Evolutionary conservation across 805 yeast genomes (phyloP), one percentile per base, ranked within the genome.

Genomic region (Suhomyces sp.): DNA sequence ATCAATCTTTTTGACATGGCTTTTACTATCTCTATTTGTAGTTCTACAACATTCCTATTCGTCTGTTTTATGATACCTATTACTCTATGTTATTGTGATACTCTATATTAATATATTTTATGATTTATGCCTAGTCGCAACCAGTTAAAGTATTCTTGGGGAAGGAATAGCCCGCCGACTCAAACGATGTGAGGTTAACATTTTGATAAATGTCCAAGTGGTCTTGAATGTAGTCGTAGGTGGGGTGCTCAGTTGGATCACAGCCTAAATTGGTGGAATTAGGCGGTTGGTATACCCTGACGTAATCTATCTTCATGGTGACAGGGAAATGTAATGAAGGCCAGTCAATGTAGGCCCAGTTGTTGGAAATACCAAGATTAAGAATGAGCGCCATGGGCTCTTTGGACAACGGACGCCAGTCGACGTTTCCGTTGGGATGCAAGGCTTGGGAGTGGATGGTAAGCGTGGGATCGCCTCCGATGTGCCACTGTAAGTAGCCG

Each of bases 331-430:
- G 71, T 53, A 91, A 74, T 4, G 84, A 75, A 43, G 84, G 82
- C 97, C 97, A 93, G 71, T 91, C 93, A 55, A 93, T 93, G 68
- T 88, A 89, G 6, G 94, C 89, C 98, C 98, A 93, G 54, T 84
- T 87, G 62, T 85, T 87, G 13, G 97, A 92, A 49, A 93, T 73
- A 77, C 97, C 99, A 72, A 93, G 71, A 68, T 93, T 93, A 77
- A 93, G 63, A 57, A 93, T 72, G 54, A 93, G 79, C 2, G 96
- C 80, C 97, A 93, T 91, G 57, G 98, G 98, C 65, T 93, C 99
- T 66, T 87, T 86, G 20, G 94, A 78, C 25, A 93, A 80, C 57
- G 81, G 71, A 69, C 98, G 83, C 86, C 87, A 83, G 40, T 83
- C 94, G 57, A 93, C 73, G 67, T 93, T 93, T 59, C 99, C 98